Base-by-base conservation (phyloP, 2,329 filamentous ascomycete genomes). In the Colletotrichum tropicicola region DNA sequence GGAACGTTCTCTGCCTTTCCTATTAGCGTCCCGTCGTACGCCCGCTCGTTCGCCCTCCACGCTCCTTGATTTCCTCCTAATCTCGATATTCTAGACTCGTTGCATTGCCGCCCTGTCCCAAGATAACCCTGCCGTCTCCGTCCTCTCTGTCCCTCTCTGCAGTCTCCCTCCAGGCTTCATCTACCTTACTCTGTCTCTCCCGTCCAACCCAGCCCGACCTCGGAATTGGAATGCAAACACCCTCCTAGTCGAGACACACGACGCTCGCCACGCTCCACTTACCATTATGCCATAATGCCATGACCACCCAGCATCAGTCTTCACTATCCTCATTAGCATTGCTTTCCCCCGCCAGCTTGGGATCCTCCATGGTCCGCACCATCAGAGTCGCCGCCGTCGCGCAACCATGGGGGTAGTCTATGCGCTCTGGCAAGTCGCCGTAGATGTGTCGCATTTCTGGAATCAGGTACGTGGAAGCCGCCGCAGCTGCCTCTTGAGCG, bases 381-480 rank as follows among this genome's bases (percentile, higher is more conserved):
- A 55, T 35, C 21, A 48, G 19, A 45, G 15, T n/a, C n/a, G n/a
- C 39, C 35, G 59, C 63, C 47, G 58, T 58, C 59, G 63, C 51
- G 57, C 60, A 61, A 79, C 71, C 69, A 80, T 82, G 78, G 77
- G 78, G 72, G 74, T 83, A 65, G 73, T 81, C 48, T 70, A 81
- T 65, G 81, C 84, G 44, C 74, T 90, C 62, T 86, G 85, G 79
- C 82, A 82, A 67, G 83, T 91, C 78, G 73, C 91, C 35, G 74
- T 87, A 32, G 88, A 91, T 67, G 87, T 91, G 51, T 76, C 83
- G 64, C 77, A 81, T 44, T 91, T 89, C 74, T 91, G 89, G 89
- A 83, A 84, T 74, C 80, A 82, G 74, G 89, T 91, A 77, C 68
- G 77, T 72, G 61, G 49, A 58, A 35, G 15, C 39, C 30, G 7